Evolutionary conservation across 2,329 filamentous ascomycete genomes (phyloP), one percentile per base, ranked within the genome.

Genomic region (Aspergillus ibericus): DNA sequence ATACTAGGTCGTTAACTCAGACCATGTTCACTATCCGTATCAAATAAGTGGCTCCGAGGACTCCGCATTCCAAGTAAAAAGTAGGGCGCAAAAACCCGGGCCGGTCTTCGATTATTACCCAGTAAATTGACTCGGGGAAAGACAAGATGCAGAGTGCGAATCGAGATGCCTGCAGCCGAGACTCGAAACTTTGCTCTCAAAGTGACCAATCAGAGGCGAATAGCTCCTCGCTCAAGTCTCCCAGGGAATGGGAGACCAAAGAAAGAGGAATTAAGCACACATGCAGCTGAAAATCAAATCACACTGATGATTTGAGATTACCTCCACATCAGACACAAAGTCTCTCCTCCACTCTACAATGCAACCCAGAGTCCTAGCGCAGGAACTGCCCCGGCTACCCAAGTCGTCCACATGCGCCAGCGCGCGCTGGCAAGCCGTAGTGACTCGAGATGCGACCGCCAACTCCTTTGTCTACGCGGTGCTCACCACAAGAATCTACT

Each of bases 401-500:
- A 34, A 34, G 29, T 32, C 25, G 1, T 29, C 25, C 29, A 32
- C 15, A 56, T 48, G 58, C 52, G 63, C 70, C 48, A 53, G 73
- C 48, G 62, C 69, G 48, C 72, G 78, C 59, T 78, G 77, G 77
- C 70, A 71, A 64, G 81, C 81, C 58, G 72, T 83, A 44, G 71
- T 75, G 48, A 73, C 70, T 55, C 78, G 81, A 50, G 77, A 82
- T 59, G 54, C 75, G 27, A 68, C 72, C 18, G 77, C 78, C 18
- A 76, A 78, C 53, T 71, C 71, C 29, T 86, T 86, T 70, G 76
- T 85, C 61, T 86, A 86, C 72, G 78, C 75, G 16, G 83, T 86
- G n/a, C 76, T 77, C 54, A 82, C 82, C 0, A 86, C 83, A 3
- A 77, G 75, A 46, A 83, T 85, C 52, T 85, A 83, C 68, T 86